These are phyloP conservation scores for Candida xyloterini DNA, from an alignment of 805 yeast species.

Conservation along the genomic window DNA sequence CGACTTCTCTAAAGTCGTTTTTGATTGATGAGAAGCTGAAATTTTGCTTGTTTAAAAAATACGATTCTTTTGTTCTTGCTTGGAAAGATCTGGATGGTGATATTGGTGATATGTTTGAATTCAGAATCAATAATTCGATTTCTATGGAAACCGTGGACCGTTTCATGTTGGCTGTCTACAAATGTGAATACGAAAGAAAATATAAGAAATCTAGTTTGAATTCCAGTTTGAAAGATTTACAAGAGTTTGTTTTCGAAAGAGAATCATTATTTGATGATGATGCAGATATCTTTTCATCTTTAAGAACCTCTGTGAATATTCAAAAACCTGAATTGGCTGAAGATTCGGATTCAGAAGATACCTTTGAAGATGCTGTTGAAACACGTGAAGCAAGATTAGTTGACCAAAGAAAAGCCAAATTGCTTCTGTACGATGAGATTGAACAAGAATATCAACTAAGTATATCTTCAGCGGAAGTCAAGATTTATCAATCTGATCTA, in stretches of 20 bases:
- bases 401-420: conserved; percentile 25
- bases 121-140: conserved; percentile 63
- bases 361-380: conserved; percentile 31
- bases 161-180: conserved; percentile 60
- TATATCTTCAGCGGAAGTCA: conserved; percentile 33
- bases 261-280: conserved; percentile 25
- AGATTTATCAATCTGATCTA: conserved; percentile 42
- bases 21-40: conserved; percentile 59
- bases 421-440: conserved; percentile 57
- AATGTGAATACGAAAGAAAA: conserved; percentile 75
- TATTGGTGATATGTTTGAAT: conserved; percentile 78
- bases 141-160: conserved; percentile 52
- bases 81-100: conserved; percentile 91
- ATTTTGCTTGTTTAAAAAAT: conserved; percentile 49
- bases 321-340: conserved; percentile 2
- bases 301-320: conserved; percentile 18
- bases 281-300: conserved; percentile 18
- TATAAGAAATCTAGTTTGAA: conserved; percentile 52
- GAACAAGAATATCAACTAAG: conserved; percentile 47
- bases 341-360: conserved; percentile 21
- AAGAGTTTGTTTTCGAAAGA: conserved; percentile 51
- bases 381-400: conserved; percentile 25
- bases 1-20: conserved; percentile 69
- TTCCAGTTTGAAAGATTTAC: conserved; percentile 46
- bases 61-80: conserved; percentile 53